These are phyloP conservation scores for Coemansia sp. DNA, from an alignment of 192 early-diverging fungal genomes.

Conservation along the genomic window DNA sequence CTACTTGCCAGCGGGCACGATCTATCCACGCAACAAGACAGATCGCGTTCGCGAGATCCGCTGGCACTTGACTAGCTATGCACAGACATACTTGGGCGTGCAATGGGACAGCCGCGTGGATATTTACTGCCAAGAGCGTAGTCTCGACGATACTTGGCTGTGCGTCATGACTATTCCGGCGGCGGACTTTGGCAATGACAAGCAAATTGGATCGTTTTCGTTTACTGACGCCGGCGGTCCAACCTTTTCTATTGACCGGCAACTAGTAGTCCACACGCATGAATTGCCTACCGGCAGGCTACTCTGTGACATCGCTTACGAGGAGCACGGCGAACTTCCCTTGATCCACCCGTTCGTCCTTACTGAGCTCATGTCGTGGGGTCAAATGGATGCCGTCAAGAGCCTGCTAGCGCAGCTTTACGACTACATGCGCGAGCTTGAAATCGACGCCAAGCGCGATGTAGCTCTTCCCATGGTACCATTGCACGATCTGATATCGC, in stretches of 20 bases:
- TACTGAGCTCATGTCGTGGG: conserved; percentile 54
- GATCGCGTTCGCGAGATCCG: conserved; percentile 51
- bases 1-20: conserved; percentile 52
- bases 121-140: conserved; percentile 51
- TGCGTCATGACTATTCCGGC: conserved; percentile 29
- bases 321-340: conserved; percentile 50
- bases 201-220: conserved; percentile 47
- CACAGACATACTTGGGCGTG: conserved; percentile 52
- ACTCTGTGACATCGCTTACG: conserved; percentile 36
- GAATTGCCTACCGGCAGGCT: conserved; percentile 11
- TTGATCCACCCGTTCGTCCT: conserved; percentile 46
- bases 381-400: conserved; percentile 33
- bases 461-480: conserved; percentile 33
- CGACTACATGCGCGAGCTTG: conserved; percentile 41
- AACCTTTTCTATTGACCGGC: conserved; percentile 41
- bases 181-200: conserved; percentile 34
- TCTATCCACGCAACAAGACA: conserved; percentile 31
- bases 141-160: conserved; percentile 42
- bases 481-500: conserved; percentile 23
- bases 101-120: conserved; percentile 51
- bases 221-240: conserved; percentile 49
- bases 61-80: conserved; percentile 53
- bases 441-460: conserved; percentile 15
- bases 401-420: conserved; percentile 36
- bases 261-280: conserved; percentile 32